Evolutionary conservation across 2,329 filamentous ascomycete species (phyloP).

Genomic region (Ophiostoma pallidulum): DNA sequence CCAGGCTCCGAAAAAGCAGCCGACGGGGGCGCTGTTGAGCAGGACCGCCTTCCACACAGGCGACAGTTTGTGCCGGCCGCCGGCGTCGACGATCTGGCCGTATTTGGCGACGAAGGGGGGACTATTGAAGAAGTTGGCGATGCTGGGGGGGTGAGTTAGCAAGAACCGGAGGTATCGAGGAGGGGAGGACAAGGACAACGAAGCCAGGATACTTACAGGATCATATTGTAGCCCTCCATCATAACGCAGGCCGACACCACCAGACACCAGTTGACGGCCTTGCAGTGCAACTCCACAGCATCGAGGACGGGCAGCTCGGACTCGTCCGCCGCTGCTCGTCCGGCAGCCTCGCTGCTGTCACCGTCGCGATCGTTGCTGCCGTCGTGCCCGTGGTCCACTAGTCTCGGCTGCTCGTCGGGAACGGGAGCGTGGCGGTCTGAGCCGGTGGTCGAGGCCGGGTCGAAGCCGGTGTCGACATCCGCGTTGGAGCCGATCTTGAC

Average conservation of each 20-base stretch:
- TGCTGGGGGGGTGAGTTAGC: slow-evolving; percentile 3
- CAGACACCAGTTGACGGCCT: slow-evolving; percentile 15
- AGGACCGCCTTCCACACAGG: slow-evolving; percentile 43
- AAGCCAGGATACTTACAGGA: slow-evolving; percentile 10
- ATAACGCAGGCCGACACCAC: slow-evolving; percentile 16
- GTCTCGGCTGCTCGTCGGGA: no score
- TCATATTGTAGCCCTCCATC: slow-evolving; percentile 21
- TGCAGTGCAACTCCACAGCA: slow-evolving; percentile 16
- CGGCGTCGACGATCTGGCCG: slow-evolving; percentile 22
- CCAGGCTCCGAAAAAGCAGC: slow-evolving; percentile 39
- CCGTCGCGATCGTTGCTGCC: neutral
- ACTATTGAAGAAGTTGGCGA: slow-evolving; percentile 19
- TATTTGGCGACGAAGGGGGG: slow-evolving; percentile 20
- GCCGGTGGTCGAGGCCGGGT: no score
- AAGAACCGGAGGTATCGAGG: neutral
- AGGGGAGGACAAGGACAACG: neutral
- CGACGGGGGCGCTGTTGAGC: slow-evolving; percentile 28
- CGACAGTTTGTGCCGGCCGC: slow-evolving; percentile 30
- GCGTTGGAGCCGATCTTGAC: no score
- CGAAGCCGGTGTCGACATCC: no score
- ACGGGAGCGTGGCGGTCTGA: no score
- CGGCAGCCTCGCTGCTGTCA: neutral
- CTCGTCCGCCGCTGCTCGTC: slow-evolving; percentile 1
- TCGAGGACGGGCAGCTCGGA: slow-evolving; percentile 17
- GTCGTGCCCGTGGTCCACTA: no score